Percentiles rank a stretch among this genome's conserved stretches.
These are phyloP conservation scores for Yamadazyma sp. DNA, from an alignment of 805 yeast species.

Conservation along the genomic window DNA sequence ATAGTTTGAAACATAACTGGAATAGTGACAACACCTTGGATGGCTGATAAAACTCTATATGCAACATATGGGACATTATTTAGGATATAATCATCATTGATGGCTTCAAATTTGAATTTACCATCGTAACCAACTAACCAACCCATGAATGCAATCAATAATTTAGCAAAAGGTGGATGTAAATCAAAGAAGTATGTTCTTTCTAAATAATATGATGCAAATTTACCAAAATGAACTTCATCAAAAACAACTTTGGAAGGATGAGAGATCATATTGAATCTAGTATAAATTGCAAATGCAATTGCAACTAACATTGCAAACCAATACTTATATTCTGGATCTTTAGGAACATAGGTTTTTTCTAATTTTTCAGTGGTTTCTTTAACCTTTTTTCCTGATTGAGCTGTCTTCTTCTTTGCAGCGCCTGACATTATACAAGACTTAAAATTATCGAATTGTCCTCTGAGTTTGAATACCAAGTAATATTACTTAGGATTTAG, in stretches of 20 bases:
- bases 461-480: no score
- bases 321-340: conserved; percentile 29
- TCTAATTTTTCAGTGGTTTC: conserved; percentile 4
- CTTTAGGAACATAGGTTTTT: conserved; percentile 13
- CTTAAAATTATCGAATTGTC: no score
- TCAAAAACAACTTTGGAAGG: conserved; percentile 82
- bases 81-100: conserved; percentile 77
- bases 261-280: conserved; percentile 59
- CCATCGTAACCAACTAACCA: conserved; percentile 89
- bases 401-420: conserved; percentile 2
- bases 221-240: conserved; percentile 85
- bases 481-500: no score
- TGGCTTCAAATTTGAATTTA: conserved; percentile 83
- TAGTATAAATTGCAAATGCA: conserved; percentile 42
- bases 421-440: neutral
- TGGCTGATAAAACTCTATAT: conserved; percentile 72
- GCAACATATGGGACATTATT: conserved; percentile 85
- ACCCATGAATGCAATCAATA: conserved; percentile 87
- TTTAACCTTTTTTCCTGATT: neutral
- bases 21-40: conserved; percentile 78
- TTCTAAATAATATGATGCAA: conserved; percentile 81
- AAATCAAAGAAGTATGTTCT: conserved; percentile 92
- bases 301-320: conserved; percentile 39
- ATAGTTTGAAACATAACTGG: conserved; percentile 82
- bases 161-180: conserved; percentile 97